Conservation (phyloP, 2,329 filamentous ascomycete genomes). For the Tolypocladium endophyticum region DNA sequence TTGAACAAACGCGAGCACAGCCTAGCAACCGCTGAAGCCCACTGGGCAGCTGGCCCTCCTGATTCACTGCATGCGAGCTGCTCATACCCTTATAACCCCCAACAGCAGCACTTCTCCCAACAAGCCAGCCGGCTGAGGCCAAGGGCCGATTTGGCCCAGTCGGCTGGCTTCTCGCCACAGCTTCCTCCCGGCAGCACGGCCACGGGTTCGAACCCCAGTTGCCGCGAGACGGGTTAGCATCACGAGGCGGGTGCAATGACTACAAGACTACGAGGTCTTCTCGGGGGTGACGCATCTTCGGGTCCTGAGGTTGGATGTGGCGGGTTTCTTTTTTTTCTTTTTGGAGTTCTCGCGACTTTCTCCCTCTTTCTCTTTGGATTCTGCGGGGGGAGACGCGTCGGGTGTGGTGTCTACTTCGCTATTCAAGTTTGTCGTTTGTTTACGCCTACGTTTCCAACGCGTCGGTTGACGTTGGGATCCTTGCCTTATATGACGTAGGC, state of each 20-base stretch:
- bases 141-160: not conserved
- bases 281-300: not conserved
- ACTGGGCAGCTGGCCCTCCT: too few species aligned
- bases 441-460: too few species aligned
- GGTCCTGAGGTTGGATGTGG: too few species aligned
- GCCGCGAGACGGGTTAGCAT: not conserved
- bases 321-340: too few species aligned
- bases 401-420: too few species aligned
- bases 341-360: too few species aligned
- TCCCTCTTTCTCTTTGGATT: too few species aligned
- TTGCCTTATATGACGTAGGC: not conserved
- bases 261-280: not conserved
- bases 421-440: too few species aligned
- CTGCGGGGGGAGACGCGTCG: too few species aligned
- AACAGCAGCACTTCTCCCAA: not conserved
- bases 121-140: not conserved
- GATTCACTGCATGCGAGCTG: not conserved
- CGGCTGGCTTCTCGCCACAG: not conserved
- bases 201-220: not conserved
- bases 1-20: not conserved
- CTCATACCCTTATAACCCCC: not conserved
- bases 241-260: not conserved
- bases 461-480: too few species aligned
- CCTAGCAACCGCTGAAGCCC: too few species aligned
- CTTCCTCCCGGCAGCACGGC: not conserved